Evolutionary conservation across 2,329 filamentous ascomycete genomes (phyloP).

Genomic region (Ceratocystiopsis sp.): DNA sequence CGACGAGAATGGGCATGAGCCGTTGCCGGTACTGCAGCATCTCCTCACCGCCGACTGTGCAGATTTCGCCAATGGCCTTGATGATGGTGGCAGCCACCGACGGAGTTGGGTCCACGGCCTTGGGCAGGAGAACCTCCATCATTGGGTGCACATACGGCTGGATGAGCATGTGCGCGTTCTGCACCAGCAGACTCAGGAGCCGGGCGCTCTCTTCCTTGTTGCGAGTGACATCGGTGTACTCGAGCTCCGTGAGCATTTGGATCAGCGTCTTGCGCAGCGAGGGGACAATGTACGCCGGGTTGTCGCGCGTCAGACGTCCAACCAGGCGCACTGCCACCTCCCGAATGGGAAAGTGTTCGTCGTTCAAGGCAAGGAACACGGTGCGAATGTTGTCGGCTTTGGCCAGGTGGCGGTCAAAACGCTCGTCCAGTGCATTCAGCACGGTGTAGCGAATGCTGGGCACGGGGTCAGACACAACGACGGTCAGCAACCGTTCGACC

Average conservation of each 20-base stretch:
- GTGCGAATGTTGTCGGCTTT: constrained; percentile 96
- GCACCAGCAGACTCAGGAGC: constrained; percentile 78
- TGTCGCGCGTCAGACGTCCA: constrained; percentile 74
- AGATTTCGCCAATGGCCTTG: constrained; percentile 84
- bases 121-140: constrained; percentile 84
- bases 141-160: constrained; percentile 96
- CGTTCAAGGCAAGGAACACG: constrained; percentile 86
- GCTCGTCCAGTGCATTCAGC: constrained; percentile 71
- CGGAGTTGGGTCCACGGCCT: constrained; percentile 68
- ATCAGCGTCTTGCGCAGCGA: constrained; percentile 88
- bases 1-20: constrained; percentile 89
- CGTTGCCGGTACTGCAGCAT: constrained; percentile 84
- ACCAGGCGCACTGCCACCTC: constrained; percentile 95
- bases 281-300: constrained; percentile 94
- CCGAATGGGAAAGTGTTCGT: constrained; percentile 81
- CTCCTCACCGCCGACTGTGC: constrained; percentile 82
- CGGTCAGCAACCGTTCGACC: constrained; percentile 88
- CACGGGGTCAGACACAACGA: constrained; percentile 84
- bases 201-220: constrained; percentile 96
- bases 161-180: constrained; percentile 82
- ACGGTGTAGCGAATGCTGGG: constrained; percentile 80
- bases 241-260: constrained; percentile 87
- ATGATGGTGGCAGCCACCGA: constrained; percentile 90
- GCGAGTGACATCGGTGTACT: constrained; percentile 83
- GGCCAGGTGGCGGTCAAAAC: constrained; percentile 91